These are phyloP conservation scores for Phytophthora tentaculata DNA, from an alignment of 352 stramenopile genomes.

Conservation along the genomic window DNA sequence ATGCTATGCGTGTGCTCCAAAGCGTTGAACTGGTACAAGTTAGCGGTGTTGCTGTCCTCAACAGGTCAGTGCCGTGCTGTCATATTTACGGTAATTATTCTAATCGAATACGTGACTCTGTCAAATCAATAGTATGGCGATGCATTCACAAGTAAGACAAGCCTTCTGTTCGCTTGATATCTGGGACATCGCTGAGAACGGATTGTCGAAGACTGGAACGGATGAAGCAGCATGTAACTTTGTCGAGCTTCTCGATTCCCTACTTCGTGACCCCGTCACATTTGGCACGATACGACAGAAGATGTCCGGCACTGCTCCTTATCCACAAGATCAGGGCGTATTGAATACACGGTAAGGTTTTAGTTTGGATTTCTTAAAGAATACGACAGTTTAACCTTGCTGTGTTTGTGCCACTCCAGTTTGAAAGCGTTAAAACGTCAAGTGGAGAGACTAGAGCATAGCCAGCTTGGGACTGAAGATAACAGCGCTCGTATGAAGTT, in stretches of 20 bases:
- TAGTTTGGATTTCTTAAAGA: neutral
- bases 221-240: constrained; percentile 39
- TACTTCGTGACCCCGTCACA: constrained; percentile 38
- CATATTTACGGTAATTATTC: neutral
- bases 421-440: constrained; percentile 21
- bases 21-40: constrained; percentile 54
- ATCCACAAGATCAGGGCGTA: neutral
- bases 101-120: neutral
- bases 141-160: constrained; percentile 38
- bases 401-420: constrained; percentile 7
- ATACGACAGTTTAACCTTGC: neutral
- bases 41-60: constrained; percentile 60
- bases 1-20: constrained; percentile 39
- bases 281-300: constrained; percentile 7
- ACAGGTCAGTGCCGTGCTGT: constrained; percentile 30
- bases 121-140: constrained; percentile 25
- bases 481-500: constrained; percentile 13
- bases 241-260: constrained; percentile 45
- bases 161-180: constrained; percentile 33
- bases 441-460: constrained; percentile 22
- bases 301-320: neutral
- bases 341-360: constrained; percentile 16
- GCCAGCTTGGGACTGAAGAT: constrained; percentile 12
- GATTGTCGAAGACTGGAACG: constrained; percentile 16
- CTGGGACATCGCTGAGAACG: constrained; percentile 32